Conservation (phyloP, 495 filamentous ascomycete genomes). For the Neohortaea acidophila region DNA sequence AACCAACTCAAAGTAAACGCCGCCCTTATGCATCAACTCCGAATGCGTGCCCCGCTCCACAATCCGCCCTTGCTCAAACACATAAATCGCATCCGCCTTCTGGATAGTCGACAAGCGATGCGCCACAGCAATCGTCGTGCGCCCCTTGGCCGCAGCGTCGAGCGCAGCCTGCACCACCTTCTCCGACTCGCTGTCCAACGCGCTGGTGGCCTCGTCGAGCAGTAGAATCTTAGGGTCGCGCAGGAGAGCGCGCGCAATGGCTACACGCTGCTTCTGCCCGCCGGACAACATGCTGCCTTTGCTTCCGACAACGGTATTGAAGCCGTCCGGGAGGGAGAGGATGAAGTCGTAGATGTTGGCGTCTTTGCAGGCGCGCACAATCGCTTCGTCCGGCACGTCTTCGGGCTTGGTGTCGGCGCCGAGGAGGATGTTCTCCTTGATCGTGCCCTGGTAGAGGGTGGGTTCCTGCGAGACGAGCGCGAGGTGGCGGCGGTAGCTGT, state of each 20-base stretch:
- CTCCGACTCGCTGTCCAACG: constrained; percentile 61
- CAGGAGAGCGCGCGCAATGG: constrained; percentile 34
- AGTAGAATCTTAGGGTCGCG: constrained; percentile 69
- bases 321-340: constrained; percentile 39
- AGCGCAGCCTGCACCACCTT: constrained; percentile 54
- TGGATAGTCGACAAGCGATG: constrained; percentile 63
- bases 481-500: constrained; percentile 58
- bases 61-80: constrained; percentile 52
- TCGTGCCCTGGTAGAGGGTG: constrained; percentile 71
- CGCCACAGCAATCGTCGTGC: constrained; percentile 72
- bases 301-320: constrained; percentile 27
- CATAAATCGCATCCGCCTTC: constrained; percentile 60
- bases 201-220: constrained; percentile 72
- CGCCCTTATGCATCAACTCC: constrained; percentile 44
- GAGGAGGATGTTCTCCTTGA: constrained; percentile 68
- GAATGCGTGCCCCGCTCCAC: constrained; percentile 54
- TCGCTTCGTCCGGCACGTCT: constrained; percentile 49
- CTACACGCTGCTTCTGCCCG: constrained; percentile 30
- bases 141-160: constrained; percentile 50
- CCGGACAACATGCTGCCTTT: constrained; percentile 29
- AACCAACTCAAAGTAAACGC: constrained; percentile 36
- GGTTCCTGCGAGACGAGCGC: constrained; percentile 79
- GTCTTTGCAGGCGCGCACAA: constrained; percentile 64
- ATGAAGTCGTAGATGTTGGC: constrained; percentile 93
- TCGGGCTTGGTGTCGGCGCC: constrained; percentile 40